A percentile compares a stretch with the other conserved stretches of the same genome.
Evolutionary conservation across 2,329 filamentous ascomycete species (phyloP).

Genomic region (Pseudogymnoascus sp.): DNA sequence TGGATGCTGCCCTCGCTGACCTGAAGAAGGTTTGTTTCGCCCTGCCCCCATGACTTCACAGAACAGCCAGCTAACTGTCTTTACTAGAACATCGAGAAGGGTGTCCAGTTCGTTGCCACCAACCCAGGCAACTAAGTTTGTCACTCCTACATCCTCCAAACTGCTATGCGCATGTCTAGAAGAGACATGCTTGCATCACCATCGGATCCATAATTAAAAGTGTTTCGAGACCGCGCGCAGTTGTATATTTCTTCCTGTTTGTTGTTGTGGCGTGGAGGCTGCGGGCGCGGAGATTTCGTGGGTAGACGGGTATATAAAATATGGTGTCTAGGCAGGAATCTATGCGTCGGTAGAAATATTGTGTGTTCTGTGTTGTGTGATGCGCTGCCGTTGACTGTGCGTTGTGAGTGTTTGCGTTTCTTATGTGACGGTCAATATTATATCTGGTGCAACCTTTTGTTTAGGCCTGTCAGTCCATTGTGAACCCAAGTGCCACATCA

Average conservation of each 20-base stretch:
- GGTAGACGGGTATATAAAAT: conserved; percentile 9
- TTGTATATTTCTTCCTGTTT: conserved; percentile 8
- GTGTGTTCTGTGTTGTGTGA: neutral
- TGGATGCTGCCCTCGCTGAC: conserved; percentile 77
- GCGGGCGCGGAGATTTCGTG: neutral
- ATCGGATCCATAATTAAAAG: conserved; percentile 4
- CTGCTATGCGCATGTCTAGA: conserved; percentile 9
- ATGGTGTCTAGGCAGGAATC: conserved; percentile 8
- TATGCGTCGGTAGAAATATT: neutral
- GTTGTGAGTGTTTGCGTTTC: neutral
- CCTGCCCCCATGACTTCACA: conserved; percentile 3
- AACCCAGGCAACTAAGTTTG: conserved; percentile 52
- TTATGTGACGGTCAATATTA: neutral
- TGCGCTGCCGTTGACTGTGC: neutral
- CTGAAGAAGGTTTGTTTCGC: conserved; percentile 53
- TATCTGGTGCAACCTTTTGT: neutral
- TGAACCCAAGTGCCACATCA: neutral
- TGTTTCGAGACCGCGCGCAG: neutral
- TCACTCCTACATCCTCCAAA: neutral
- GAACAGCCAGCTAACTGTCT: conserved; percentile 24
- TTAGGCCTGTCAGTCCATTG: neutral
- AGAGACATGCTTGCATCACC: neutral
- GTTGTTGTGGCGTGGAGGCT: conserved; percentile 6
- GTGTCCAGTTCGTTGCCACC: conserved; percentile 52
- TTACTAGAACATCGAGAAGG: conserved; percentile 84